Conservation (phyloP, 345 rosid species). For the Cardiospermum halicacabum region DNA sequence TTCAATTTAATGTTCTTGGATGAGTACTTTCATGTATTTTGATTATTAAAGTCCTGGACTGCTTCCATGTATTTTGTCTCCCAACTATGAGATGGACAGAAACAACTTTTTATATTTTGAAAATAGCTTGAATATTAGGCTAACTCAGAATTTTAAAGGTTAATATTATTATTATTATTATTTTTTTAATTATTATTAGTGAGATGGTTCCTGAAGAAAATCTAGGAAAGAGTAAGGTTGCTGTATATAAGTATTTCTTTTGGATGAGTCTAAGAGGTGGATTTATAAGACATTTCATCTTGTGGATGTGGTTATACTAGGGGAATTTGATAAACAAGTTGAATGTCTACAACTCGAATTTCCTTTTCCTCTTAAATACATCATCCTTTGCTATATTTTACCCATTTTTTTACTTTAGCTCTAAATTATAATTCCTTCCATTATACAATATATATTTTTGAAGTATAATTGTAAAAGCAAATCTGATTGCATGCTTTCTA, state of each 20-base stretch:
- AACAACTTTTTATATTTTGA: neutral
- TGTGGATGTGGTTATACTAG: neutral
- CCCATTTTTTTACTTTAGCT: neutral
- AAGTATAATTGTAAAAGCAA: neutral
- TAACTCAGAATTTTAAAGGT: too few species aligned
- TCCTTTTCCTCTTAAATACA: neutral
- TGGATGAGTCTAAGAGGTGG: neutral
- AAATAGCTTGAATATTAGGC: neutral
- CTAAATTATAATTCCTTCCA: neutral
- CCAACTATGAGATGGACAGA: neutral
- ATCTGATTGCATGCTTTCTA: neutral
- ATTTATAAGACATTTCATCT: neutral
- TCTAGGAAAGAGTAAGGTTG: neutral
- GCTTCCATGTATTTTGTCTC: neutral
- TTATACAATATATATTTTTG: neutral
- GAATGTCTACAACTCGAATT: neutral
- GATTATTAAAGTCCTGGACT: neutral
- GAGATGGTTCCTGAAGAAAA: neutral
- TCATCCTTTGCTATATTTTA: neutral
- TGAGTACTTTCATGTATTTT: neutral
- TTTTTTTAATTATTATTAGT: neutral
- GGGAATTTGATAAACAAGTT: neutral
- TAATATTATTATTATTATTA: too few species aligned
- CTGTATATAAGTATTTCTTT: neutral
- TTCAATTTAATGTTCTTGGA: neutral